These are phyloP conservation scores for Vigna angularis DNA, from an alignment of 306 rosid genomes.

Conservation along the genomic window DNA sequence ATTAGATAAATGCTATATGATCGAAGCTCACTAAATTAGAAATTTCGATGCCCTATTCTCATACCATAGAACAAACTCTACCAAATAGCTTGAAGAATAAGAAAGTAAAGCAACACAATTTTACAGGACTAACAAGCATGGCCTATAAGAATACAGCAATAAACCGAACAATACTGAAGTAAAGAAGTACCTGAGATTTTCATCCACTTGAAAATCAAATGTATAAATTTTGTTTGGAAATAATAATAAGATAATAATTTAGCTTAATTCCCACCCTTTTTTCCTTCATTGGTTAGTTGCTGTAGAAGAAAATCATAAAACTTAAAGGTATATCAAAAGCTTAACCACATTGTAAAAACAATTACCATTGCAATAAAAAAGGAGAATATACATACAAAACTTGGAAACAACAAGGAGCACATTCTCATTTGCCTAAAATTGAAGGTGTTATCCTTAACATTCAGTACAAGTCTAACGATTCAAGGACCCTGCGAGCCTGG, in stretches of 20 bases:
- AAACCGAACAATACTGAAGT: conserved; percentile 27
- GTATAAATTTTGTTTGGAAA: no score
- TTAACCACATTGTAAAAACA: background rate
- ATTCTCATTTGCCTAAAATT: conserved; percentile 27
- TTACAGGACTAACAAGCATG: conserved; percentile 17
- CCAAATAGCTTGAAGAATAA: conserved; percentile 4
- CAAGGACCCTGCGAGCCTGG: conserved; percentile 92
- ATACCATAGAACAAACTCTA: background rate
- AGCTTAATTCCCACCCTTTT: no score
- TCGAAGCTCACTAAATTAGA: background rate
- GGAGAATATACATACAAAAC: conserved; percentile 10
- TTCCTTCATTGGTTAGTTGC: no score
- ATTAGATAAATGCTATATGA: conserved; percentile 13
- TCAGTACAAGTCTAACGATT: conserved; percentile 82
- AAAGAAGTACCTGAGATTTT: background rate
- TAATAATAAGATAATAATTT: no score
- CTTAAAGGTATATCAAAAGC: background rate
- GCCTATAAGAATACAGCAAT: background rate
- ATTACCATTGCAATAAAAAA: conserved; percentile 1
- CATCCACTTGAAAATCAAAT: no score
- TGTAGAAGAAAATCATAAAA: no score
- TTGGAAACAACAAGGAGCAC: conserved; percentile 1
- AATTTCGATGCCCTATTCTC: background rate
- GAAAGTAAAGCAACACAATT: conserved; percentile 12
- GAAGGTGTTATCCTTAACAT: conserved; percentile 10